Evolutionary conservation across 345 rosid genomes (phyloP).

Genomic region (Brassica incana): DNA sequence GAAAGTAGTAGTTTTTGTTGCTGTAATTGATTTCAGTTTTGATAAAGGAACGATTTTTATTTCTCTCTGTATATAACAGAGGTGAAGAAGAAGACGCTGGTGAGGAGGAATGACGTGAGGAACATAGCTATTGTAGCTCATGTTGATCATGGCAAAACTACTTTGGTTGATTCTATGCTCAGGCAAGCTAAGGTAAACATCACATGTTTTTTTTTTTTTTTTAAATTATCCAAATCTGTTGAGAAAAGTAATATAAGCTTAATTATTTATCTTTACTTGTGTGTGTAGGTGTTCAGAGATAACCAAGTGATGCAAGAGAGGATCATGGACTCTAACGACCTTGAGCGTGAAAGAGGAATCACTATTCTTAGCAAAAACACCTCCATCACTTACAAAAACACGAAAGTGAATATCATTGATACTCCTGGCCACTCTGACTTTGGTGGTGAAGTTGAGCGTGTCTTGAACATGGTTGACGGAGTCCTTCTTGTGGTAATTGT

Average conservation of each 20-base stretch:
- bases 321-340: constrained; percentile 97
- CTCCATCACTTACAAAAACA: constrained; percentile 80
- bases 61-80: constrained; percentile 37
- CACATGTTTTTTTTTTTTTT: neutral
- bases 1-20: neutral
- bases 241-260: neutral
- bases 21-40: constrained; percentile 23
- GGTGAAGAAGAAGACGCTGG: constrained; percentile 71
- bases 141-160: constrained; percentile 97
- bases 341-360: constrained; percentile 96
- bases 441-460: constrained; percentile 99
- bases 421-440: constrained; percentile 99
- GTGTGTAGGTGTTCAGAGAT: constrained; percentile 83
- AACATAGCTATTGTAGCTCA: constrained; percentile 96
- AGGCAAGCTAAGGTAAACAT: constrained; percentile 79
- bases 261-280: neutral
- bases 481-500: constrained; percentile 87
- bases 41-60: neutral
- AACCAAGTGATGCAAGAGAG: constrained; percentile 87
- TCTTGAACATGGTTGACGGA: constrained; percentile 98
- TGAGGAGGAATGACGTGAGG: constrained; percentile 77
- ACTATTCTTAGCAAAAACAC: constrained; percentile 97
- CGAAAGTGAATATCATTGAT: constrained; percentile 88
- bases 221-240: neutral
- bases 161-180: constrained; percentile 94